Percentiles rank a stretch among this genome's conserved stretches.
Evolutionary conservation across 2,329 filamentous ascomycete genomes (phyloP).

Genomic region (Neofusicoccum ribis): DNA sequence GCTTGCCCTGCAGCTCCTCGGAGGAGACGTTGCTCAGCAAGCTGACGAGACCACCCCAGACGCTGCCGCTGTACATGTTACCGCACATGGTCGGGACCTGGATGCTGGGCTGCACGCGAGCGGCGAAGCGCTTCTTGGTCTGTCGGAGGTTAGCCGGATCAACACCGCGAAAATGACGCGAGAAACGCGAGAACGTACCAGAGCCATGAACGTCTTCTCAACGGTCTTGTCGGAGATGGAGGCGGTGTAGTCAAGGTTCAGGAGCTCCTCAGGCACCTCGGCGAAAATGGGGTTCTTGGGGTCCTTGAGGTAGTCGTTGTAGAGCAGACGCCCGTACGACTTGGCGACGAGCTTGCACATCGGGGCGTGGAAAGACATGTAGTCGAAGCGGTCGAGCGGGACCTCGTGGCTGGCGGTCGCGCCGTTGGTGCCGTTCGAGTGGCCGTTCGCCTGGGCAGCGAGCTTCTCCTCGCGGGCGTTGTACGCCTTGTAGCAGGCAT

Average conservation of each 20-base stretch:
- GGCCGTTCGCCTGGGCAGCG: constrained; percentile 44
- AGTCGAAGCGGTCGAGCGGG: constrained; percentile 54
- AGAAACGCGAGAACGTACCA: constrained; percentile 24
- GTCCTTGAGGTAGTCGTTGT: constrained; percentile 53
- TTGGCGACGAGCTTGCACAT: constrained; percentile 58
- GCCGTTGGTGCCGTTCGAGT: constrained; percentile 37
- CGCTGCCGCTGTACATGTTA: constrained; percentile 57
- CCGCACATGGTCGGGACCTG: constrained; percentile 55
- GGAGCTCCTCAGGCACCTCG: constrained; percentile 51
- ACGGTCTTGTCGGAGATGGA: constrained; percentile 54
- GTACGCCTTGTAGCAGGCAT: constrained; percentile 56
- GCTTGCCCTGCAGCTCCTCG: constrained; percentile 50
- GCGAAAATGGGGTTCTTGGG: constrained; percentile 50
- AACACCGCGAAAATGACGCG: not conserved
- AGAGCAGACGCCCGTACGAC: constrained; percentile 54
- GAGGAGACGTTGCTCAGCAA: constrained; percentile 49
- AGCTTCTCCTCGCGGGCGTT: constrained; percentile 50
- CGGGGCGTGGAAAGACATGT: constrained; percentile 57
- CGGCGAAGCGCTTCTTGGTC: constrained; percentile 53
- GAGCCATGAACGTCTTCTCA: constrained; percentile 55
- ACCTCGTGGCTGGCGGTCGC: constrained; percentile 41
- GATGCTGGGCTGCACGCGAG: constrained; percentile 52
- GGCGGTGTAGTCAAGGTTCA: constrained; percentile 47
- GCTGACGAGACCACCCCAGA: constrained; percentile 52
- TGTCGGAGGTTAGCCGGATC: not conserved